Evolutionary conservation across 441 rosid species (phyloP).

Genomic region (Eutrema salsugineum): DNA sequence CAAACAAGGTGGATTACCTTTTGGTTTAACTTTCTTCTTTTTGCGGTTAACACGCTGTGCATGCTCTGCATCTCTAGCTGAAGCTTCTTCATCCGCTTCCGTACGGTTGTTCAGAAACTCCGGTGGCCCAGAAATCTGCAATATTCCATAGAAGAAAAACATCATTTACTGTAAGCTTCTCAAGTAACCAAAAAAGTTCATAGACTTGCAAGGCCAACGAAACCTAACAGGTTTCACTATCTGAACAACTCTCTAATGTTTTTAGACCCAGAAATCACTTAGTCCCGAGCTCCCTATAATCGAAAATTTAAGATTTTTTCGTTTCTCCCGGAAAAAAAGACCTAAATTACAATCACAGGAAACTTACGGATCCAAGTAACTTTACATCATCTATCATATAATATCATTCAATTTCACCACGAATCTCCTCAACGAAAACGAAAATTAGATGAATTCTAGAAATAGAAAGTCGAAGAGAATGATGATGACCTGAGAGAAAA

Average conservation of each 20-base stretch:
- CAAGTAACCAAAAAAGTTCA: not conserved
- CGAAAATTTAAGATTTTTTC: not conserved
- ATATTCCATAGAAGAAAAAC: slow-evolving; percentile 21
- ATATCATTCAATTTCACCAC: not conserved
- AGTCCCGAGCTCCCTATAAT: not conserved
- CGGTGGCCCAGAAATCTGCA: slow-evolving; percentile 83
- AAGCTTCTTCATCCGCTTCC: slow-evolving; percentile 51
- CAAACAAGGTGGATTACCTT: slow-evolving; percentile 42
- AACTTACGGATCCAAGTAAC: not conserved
- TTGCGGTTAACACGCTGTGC: slow-evolving; percentile 48
- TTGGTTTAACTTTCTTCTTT: slow-evolving; percentile 58
- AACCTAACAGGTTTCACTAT: not conserved
- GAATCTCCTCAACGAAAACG: not conserved
- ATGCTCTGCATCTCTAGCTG: slow-evolving; percentile 42
- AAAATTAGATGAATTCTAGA: not conserved
- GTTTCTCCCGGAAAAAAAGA: not conserved
- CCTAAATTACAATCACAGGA: not conserved
- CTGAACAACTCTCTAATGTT: not conserved
- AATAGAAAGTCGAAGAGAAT: not conserved
- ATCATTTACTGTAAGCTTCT: not conserved
- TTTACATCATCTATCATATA: not conserved
- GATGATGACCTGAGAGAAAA: slow-evolving; percentile 67
- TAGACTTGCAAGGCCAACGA: not conserved
- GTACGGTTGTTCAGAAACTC: slow-evolving; percentile 71
- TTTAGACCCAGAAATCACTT: not conserved